These are phyloP conservation scores for Aspergillus sp. DNA, from an alignment of 2,329 filamentous ascomycete species.

Conservation along the genomic window DNA sequence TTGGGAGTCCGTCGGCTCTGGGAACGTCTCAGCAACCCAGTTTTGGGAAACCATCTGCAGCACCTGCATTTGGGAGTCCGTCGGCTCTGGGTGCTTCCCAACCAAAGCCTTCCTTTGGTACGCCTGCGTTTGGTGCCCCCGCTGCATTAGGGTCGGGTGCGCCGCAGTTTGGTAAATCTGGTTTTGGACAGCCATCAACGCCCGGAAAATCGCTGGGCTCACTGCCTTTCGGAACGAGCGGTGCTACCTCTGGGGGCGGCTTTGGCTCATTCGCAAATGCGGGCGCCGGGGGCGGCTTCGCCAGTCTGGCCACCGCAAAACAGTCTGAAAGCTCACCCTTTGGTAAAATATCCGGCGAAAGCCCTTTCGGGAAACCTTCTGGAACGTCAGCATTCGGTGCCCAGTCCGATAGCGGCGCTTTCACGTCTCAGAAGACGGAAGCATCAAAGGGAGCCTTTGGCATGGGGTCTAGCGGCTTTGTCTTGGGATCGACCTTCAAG, in stretches of 20 bases:
- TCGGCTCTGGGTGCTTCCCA: constrained; percentile 25
- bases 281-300: constrained; percentile 22
- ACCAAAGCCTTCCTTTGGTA: constrained; percentile 34
- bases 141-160: constrained; percentile 34
- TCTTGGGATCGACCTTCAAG: constrained; percentile 47
- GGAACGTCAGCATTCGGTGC: constrained; percentile 32
- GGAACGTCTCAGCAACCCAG: constrained; percentile 24
- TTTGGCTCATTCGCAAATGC: constrained; percentile 35
- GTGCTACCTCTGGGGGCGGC: constrained; percentile 26
- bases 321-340: constrained; percentile 26
- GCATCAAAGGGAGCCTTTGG: constrained; percentile 33
- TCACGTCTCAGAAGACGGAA: constrained; percentile 26
- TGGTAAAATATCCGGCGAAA: constrained; percentile 23
- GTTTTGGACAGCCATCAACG: constrained; percentile 27
- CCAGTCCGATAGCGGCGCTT: constrained; percentile 25
- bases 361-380: constrained; percentile 31
- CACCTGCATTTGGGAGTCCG: constrained; percentile 29
- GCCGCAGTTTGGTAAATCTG: constrained; percentile 33
- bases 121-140: constrained; percentile 32
- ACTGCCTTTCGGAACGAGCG: constrained; percentile 23
- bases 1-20: constrained; percentile 30
- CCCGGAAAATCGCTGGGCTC: constrained; percentile 24
- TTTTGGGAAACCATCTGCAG: constrained; percentile 29
- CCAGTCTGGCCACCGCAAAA: constrained; percentile 25
- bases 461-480: constrained; percentile 35